Percentiles rank a stretch among this genome's conserved stretches.
Evolutionary conservation across 2,329 filamentous ascomycete species (phyloP).

Genomic region (Myriangium duriaei): DNA sequence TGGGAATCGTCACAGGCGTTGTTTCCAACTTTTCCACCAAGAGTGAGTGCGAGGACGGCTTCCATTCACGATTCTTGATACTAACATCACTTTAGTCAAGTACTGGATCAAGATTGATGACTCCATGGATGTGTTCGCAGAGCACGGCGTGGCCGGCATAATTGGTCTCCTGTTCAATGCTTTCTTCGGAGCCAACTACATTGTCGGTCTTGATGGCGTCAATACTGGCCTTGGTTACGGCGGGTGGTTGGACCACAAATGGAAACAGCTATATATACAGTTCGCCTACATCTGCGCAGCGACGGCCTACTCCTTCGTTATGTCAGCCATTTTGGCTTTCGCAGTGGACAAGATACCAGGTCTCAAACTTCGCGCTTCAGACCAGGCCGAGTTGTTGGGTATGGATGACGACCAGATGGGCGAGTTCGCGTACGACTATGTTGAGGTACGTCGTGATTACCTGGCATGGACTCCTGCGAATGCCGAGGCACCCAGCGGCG

Average conservation of each 20-base stretch:
- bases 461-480: slow-evolving; percentile 74
- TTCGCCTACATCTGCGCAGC: slow-evolving; percentile 60
- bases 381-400: slow-evolving; percentile 72
- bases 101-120: slow-evolving; percentile 73
- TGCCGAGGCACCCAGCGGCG: slow-evolving; percentile 47
- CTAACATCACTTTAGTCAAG: slow-evolving; percentile 38
- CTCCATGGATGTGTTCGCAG: slow-evolving; percentile 80
- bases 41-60: slow-evolving; percentile 44
- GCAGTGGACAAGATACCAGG: slow-evolving; percentile 63
- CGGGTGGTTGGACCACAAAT: slow-evolving; percentile 67
- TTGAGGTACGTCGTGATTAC: slow-evolving; percentile 79
- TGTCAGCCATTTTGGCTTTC: slow-evolving; percentile 63
- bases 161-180: slow-evolving; percentile 67
- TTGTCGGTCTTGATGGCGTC: slow-evolving; percentile 65
- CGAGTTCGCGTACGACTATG: slow-evolving; percentile 83
- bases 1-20: slow-evolving; percentile 51
- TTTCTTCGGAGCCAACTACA: slow-evolving; percentile 55
- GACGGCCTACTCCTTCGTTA: slow-evolving; percentile 56
- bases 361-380: slow-evolving; percentile 64
- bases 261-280: slow-evolving; percentile 64
- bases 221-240: slow-evolving; percentile 46
- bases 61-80: slow-evolving; percentile 10
- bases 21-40: slow-evolving; percentile 80
- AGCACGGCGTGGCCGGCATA: slow-evolving; percentile 76
- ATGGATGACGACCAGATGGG: slow-evolving; percentile 87